These are phyloP conservation scores for Euryodendron excelsum DNA, from an alignment of 148 eudicot genomes.

Conservation along the genomic window DNA sequence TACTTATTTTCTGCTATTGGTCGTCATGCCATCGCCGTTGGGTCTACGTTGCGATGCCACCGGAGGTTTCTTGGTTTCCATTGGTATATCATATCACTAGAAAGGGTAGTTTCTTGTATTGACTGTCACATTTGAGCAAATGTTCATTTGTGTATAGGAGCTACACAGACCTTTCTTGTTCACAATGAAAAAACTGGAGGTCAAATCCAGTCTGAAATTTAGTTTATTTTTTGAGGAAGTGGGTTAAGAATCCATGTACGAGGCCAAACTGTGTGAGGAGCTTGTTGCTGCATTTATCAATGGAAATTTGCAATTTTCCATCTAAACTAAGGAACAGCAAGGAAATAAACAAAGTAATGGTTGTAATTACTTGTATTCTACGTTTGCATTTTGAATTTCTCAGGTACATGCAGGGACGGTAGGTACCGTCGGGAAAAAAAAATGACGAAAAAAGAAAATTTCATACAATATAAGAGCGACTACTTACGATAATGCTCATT, in stretches of 20 bases:
- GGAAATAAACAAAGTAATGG: not conserved
- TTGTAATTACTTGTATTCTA: too few species aligned
- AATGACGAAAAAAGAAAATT: too few species aligned
- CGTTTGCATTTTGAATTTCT: too few species aligned
- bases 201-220: not conserved
- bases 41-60: not conserved
- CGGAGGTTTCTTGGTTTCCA: not conserved
- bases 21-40: not conserved
- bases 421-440: too few species aligned
- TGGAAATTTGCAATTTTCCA: not conserved
- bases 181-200: not conserved
- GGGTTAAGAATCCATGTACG: not conserved
- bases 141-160: not conserved
- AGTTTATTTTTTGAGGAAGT: not conserved
- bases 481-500: too few species aligned
- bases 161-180: not conserved
- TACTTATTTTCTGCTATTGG: constrained; percentile 7
- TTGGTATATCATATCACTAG: too few species aligned
- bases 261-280: not conserved
- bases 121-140: not conserved
- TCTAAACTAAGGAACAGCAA: not conserved
- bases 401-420: too few species aligned
- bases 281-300: too few species aligned
- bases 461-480: too few species aligned
- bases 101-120: too few species aligned